Evolutionary conservation across 2,329 filamentous ascomycete genomes (phyloP).

Genomic region (Exserohilum rostratum): DNA sequence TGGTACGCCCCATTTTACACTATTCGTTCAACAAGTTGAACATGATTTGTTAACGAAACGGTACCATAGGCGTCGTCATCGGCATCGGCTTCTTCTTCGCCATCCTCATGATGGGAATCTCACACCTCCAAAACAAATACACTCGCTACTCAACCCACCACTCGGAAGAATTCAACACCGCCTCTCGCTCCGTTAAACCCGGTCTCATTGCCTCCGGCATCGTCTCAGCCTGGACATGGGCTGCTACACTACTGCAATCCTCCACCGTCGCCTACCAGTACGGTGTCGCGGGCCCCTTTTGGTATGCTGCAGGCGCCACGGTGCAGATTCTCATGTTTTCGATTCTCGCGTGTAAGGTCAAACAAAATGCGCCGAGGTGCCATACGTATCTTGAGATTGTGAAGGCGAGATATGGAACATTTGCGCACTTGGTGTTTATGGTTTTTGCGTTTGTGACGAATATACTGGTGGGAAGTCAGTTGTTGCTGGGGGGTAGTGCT

Average conservation of each 20-base stretch:
- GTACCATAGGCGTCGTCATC: constrained; percentile 47
- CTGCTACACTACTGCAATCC: constrained; percentile 48
- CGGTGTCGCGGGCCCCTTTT: constrained; percentile 41
- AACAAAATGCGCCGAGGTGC: constrained; percentile 49
- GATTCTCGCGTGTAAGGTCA: constrained; percentile 53
- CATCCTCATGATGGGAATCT: constrained; percentile 44
- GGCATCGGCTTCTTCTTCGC: constrained; percentile 54
- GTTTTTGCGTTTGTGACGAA: constrained; percentile 52
- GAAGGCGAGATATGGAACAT: constrained; percentile 48
- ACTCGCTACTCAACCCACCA: constrained; percentile 50
- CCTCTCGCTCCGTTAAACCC: constrained; percentile 52
- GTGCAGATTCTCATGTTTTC: constrained; percentile 55
- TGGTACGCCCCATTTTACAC: constrained; percentile 44
- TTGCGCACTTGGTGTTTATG: constrained; percentile 50
- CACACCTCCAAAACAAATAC: constrained; percentile 47
- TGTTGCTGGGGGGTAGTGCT: constrained; percentile 53
- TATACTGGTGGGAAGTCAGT: constrained; percentile 51
- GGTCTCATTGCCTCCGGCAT: constrained; percentile 56
- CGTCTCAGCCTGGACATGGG: constrained; percentile 59
- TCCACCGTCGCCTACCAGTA: constrained; percentile 40
- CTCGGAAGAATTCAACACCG: constrained; percentile 58
- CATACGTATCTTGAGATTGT: constrained; percentile 53
- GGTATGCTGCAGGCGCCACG: constrained; percentile 53
- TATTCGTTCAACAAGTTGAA: too few species aligned
- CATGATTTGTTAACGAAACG: too few species aligned